Conservation (phyloP, 1,284 basidiomycete species). For the Kwoniella shivajii region DNA sequence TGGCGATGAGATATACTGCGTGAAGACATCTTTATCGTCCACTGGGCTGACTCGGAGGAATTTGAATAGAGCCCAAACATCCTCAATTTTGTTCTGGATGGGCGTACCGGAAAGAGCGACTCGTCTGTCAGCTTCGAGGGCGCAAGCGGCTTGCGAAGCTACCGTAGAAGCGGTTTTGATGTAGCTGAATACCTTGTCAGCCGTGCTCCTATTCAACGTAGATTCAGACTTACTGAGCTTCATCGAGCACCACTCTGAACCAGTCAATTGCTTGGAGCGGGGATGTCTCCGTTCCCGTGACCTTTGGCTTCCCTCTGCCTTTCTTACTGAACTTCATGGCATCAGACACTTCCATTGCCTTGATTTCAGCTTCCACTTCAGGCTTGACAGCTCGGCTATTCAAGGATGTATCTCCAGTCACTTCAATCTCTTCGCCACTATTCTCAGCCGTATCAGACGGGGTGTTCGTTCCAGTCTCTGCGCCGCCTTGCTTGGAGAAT, state of each 20-base stretch:
- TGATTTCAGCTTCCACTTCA: slow-evolving; percentile 70
- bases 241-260: slow-evolving; percentile 97
- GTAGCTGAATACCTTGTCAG: slow-evolving; percentile 62
- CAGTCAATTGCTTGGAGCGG: slow-evolving; percentile 95
- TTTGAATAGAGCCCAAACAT: slow-evolving; percentile 94
- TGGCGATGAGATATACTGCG: slow-evolving; percentile 84
- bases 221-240: slow-evolving; percentile 79
- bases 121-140: slow-evolving; percentile 88
- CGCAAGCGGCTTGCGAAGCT: slow-evolving; percentile 91
- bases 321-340: slow-evolving; percentile 65
- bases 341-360: slow-evolving; percentile 56
- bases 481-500: slow-evolving; percentile 83
- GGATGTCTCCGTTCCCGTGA: slow-evolving; percentile 64
- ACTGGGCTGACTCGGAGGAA: slow-evolving; percentile 91
- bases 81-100: slow-evolving; percentile 98
- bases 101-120: slow-evolving; percentile 96
- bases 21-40: slow-evolving; percentile 91
- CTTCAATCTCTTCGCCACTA: slow-evolving; percentile 42
- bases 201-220: not conserved
- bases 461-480: slow-evolving; percentile 49
- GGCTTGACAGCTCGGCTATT: slow-evolving; percentile 28
- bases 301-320: slow-evolving; percentile 54
- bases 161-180: slow-evolving; percentile 97
- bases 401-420: slow-evolving; percentile 26
- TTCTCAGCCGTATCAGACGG: slow-evolving; percentile 44